These are phyloP conservation scores for Cylindrodendrum hubeiense DNA, from an alignment of 2,329 filamentous ascomycete species.

Conservation along the genomic window DNA sequence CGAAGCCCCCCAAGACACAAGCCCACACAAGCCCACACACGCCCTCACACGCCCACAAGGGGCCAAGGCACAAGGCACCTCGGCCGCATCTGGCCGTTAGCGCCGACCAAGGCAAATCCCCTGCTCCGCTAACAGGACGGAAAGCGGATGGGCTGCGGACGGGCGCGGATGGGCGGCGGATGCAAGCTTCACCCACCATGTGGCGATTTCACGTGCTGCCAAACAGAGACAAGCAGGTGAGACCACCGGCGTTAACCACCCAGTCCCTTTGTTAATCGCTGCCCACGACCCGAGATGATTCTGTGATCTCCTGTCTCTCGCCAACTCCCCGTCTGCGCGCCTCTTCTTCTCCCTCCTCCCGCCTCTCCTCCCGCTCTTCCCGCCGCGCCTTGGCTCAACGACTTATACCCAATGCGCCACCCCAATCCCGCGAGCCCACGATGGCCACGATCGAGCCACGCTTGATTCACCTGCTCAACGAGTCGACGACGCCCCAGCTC, in stretches of 20 bases:
- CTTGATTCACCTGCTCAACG: conserved; percentile 74
- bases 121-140: conserved; percentile 7
- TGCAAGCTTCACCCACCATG: conserved; percentile 38
- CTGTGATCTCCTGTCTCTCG: conserved; percentile 37
- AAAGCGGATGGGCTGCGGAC: neutral
- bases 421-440: conserved; percentile 51
- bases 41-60: no score
- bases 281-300: conserved; percentile 35
- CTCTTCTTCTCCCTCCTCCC: conserved; percentile 27
- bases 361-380: conserved; percentile 17
- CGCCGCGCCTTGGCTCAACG: conserved; percentile 26
- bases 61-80: conserved; percentile 24
- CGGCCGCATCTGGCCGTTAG: conserved; percentile 32
- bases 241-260: conserved; percentile 42
- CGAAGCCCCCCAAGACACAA: conserved; percentile 2
- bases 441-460: conserved; percentile 77
- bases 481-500: conserved; percentile 62
- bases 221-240: conserved; percentile 40
- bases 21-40: no score
- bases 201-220: conserved; percentile 49
- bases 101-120: conserved; percentile 25
- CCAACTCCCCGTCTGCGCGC: conserved; percentile 25
- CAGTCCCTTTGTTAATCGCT: conserved; percentile 37
- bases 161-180: neutral
- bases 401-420: conserved; percentile 46